These are phyloP conservation scores for Stropharia rugosoannulata DNA, from an alignment of 768 basidiomycete genomes.

Conservation along the genomic window DNA sequence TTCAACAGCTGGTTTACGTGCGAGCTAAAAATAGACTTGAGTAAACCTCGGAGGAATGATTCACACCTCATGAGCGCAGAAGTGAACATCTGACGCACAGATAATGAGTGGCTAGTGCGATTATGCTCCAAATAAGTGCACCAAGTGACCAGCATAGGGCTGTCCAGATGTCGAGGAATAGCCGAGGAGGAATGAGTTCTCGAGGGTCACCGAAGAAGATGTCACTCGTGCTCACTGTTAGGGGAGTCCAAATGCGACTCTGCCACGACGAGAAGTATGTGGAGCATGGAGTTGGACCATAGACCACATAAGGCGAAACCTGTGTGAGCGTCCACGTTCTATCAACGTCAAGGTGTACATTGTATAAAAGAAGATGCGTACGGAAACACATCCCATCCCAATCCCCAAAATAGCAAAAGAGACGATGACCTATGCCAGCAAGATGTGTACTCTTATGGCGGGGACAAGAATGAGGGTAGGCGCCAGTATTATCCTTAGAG, in stretches of 20 bases:
- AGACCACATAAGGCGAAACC: constrained; percentile 3
- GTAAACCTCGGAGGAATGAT: not conserved
- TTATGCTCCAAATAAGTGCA: not conserved
- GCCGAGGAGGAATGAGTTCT: not conserved
- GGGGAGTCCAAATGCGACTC: not conserved
- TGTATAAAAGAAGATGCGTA: not conserved
- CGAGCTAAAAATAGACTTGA: not conserved
- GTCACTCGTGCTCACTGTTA: not conserved
- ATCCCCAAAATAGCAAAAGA: not conserved
- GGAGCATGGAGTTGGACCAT: constrained; percentile 1
- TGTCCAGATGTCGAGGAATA: constrained; percentile 4
- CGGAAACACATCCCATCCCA: not conserved
- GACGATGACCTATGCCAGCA: not conserved
- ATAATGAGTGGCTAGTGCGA: constrained; percentile 2
- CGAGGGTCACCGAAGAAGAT: too few relatives aligned
- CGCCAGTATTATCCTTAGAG: not conserved
- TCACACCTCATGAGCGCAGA: not conserved
- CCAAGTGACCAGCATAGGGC: constrained; percentile 5
- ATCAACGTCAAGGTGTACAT: not conserved
- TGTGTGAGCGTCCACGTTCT: not conserved
- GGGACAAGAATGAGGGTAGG: not conserved
- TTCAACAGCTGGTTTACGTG: not conserved
- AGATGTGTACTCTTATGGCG: not conserved
- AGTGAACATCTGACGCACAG: constrained; percentile 1
- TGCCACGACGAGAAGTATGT: not conserved